These are phyloP conservation scores for Sambucus nigra DNA, from an alignment of 129 eudicot species.

Conservation along the genomic window DNA sequence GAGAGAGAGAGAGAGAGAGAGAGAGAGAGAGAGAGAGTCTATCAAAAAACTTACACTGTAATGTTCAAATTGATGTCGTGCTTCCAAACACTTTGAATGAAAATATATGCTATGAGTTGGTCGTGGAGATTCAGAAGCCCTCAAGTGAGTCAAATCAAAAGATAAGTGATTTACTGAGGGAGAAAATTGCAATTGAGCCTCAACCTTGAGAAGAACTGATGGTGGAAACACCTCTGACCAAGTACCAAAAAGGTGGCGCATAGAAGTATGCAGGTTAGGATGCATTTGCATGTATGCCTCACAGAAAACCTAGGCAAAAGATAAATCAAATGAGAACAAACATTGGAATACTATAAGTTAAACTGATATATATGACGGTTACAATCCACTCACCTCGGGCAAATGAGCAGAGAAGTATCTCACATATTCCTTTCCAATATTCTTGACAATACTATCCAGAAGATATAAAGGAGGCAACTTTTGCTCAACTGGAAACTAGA, in stretches of 20 bases:
- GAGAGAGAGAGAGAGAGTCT: no score
- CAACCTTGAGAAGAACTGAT: constrained; percentile 68
- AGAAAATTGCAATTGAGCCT: constrained; percentile 46
- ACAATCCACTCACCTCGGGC: constrained; percentile 63
- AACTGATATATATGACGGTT: background rate
- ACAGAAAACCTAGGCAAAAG: constrained; percentile 58
- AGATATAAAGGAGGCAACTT: constrained; percentile 88
- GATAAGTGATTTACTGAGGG: constrained; percentile 17
- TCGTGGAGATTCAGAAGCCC: constrained; percentile 81
- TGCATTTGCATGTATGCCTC: constrained; percentile 73
- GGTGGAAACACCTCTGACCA: constrained; percentile 85
- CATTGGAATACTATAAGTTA: background rate
- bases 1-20: no score
- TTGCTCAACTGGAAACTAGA: constrained; percentile 78
- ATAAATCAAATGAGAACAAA: constrained; percentile 1
- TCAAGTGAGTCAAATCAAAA: background rate
- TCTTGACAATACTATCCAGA: constrained; percentile 94
- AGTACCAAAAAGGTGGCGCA: constrained; percentile 93
- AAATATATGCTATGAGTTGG: constrained; percentile 96
- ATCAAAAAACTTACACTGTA: no score
- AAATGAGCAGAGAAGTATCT: constrained; percentile 67
- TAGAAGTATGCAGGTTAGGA: constrained; percentile 64
- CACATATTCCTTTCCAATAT: constrained; percentile 77
- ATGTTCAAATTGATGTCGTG: constrained; percentile 60
- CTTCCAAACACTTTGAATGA: constrained; percentile 87